Base-by-base conservation (phyloP, 2,329 filamentous ascomycete genomes). In the Malbranchea cinnamomea region DNA sequence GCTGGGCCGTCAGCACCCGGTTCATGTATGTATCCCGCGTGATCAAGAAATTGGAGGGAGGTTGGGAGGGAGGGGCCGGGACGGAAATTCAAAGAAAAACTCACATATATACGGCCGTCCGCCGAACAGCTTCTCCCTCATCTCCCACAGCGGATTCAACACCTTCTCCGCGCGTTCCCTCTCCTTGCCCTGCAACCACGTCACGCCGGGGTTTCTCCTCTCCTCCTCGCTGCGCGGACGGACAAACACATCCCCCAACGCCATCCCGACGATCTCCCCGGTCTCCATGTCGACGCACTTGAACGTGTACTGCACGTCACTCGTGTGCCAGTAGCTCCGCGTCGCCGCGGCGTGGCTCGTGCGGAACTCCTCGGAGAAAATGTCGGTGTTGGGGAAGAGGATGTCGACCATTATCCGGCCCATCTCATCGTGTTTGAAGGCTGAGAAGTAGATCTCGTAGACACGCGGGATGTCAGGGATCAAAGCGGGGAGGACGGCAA, bases 401-500 rank as follows among this genome's bases (percentile, higher is more conserved):
- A 58, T n/a, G 48, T 57, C 34, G 44, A 53, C 14, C 43, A 59
- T 57, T 15, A 38, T 29, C 7, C n/a, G 20, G 20, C 20, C 20
- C 28, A 35, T 35, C 22, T 28, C 23, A 23, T 57, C 53, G 23
- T 44, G 36, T 22, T 52, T 47, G 46, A 65, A 65, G 23, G 61
- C 56, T 12, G 47, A 43, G 36, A 65, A 65, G 46, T 65, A 65
- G 28, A 54, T 47, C 33, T 63, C 54, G 47, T 64, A 65, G 19
- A 64, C 51, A 19, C 46, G 47, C 17, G 51, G 49, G 41, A 65
- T 62, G 39, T 65, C 62, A 4, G 57, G 53, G 32, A 62, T 54
- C 19, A 63, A 45, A 9, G 60, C 58, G 12, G 62, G 61, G 13
- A 59, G 42, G 8, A 63, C 50, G 13, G 53, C 49, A 37, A 56